A percentile compares a stretch with the other conserved stretches of the same genome.
These are phyloP conservation scores for Podospora conica DNA, from an alignment of 495 filamentous ascomycete genomes.

Conservation along the genomic window DNA sequence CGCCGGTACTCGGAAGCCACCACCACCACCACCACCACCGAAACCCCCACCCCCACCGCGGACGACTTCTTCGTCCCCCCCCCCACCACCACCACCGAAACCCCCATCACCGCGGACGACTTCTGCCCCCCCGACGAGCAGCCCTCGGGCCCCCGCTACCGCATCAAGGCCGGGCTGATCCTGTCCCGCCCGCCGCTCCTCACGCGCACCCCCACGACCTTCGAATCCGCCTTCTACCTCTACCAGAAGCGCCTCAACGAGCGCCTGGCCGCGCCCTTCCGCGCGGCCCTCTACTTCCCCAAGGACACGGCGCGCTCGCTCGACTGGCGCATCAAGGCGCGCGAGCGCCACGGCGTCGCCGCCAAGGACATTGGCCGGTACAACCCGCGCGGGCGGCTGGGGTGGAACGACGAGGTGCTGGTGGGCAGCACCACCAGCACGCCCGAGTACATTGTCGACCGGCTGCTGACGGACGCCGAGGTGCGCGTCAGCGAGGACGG, in stretches of 20 bases:
- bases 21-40: constrained; percentile 2
- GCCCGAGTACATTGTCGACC: constrained; percentile 47
- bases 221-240: constrained; percentile 89
- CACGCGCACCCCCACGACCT: constrained; percentile 73
- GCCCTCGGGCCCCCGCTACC: constrained; percentile 49
- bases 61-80: neutral
- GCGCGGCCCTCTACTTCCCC: constrained; percentile 93
- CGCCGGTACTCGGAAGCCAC: constrained; percentile 7
- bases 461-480: constrained; percentile 70
- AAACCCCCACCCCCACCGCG: neutral
- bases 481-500: constrained; percentile 54
- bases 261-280: constrained; percentile 82
- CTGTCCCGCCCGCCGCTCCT: constrained; percentile 84
- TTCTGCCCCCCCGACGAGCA: constrained; percentile 17
- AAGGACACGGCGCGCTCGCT: constrained; percentile 74
- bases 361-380: constrained; percentile 84
- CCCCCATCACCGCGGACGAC: constrained; percentile 6
- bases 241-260: constrained; percentile 98
- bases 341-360: constrained; percentile 60
- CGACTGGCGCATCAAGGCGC: constrained; percentile 85
- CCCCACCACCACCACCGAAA: neutral
- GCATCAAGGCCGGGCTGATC: constrained; percentile 70
- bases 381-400: constrained; percentile 64
- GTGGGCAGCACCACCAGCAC: constrained; percentile 59
- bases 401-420: constrained; percentile 90